Evolutionary conservation across 2,329 filamentous ascomycete genomes (phyloP), one percentile per base, ranked within the genome.

Genomic region (Tolypocladium inflatum): DNA sequence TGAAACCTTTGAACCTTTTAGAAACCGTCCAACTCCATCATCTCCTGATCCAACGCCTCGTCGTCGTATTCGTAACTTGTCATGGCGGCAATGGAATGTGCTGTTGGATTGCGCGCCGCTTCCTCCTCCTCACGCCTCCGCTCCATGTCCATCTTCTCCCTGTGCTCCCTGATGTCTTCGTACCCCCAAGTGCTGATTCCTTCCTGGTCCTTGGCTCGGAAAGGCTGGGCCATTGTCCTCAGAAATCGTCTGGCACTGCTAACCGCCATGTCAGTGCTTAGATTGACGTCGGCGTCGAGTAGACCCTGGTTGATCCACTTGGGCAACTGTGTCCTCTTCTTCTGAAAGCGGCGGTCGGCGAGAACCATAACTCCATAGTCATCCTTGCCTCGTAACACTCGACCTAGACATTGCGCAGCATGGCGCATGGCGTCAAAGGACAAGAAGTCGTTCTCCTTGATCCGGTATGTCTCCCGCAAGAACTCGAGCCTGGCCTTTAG

Each of bases 351-450:
- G 48, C 90, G 87, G 71, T 99, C 94, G 2, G 95, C 94, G 35
- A 99, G 80, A 5, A 99, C 93, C 94, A 99, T 99, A 78, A 99
- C 90, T n/a, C 94, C 94, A 72, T 99, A 99, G 73, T 99, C 94
- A 69, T 99, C 95, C 72, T 99, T 99, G 30, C 94, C 94, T 66
- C 94, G 83, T 61, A 99, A 78, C 50, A 99, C 94, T 70, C 94
- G 92, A 17, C 94, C 95, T 2, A 99, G 79, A 68, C 94, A 99
- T 70, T 99, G 94, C 1, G 94, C 93, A 17, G 94, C 94, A 70
- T 99, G 94, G n/a, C 94, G 86, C 93, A 99, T 99, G 26, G 94
- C 94, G 70, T 99, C 94, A 78, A 99, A 99, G 23, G 94, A 97
- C 11, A 99, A 76, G 69, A 99, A 99, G 70, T 99, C 95, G 64